Evolutionary conservation across 441 rosid species (phyloP), one percentile per base, ranked within the genome.

Genomic region (Gossypium trilobum): DNA sequence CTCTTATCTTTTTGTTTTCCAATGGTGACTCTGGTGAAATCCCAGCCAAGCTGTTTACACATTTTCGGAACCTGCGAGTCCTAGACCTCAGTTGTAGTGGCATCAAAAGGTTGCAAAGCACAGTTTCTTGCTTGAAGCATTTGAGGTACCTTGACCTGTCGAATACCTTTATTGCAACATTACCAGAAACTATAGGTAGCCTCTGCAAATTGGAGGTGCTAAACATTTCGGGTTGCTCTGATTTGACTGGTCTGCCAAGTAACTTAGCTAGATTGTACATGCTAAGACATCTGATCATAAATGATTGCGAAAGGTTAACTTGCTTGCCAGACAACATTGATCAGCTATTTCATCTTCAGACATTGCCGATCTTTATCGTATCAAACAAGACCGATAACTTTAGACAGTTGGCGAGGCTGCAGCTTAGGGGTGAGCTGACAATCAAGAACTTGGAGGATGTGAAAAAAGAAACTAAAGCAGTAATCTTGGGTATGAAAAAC

Each of bases 131-230:
- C 68, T 75, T 79, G 60, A 46, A n/a, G 19, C 57, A 5, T 55
- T 54, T 72, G 58, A 68, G 71, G 44, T 56, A 62, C 48, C 77
- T 75, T n/a, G 56, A 73, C 63, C 48, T 79, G 2, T 75, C 79
- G 2, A 54, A 68, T 27, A 63, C 66, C 6, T 67, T 52, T 6
- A 48, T 75, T 0, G 66, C 36, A 33, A 52, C 0, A 5, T 64
- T 79, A 11, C 82, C 79, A 3, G 66, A 16, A 54, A 29, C 22
- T 6, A 36, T 75, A 10, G 5, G 68, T 14, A 23, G 51, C 4
- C 77, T 79, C n/a, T 2, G 1, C 7, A 23, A 70, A 16, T 63
- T 80, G 54, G 71, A 59, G 58, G 27, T 46, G 55, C n/a, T 80
- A 2, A 46, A 77, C 11, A 63, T 74, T 9, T 59, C 52, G 0